These are phyloP conservation scores for Pneumocystis wakefieldiae DNA, from an alignment of 1,139 yeast species.

Conservation along the genomic window DNA sequence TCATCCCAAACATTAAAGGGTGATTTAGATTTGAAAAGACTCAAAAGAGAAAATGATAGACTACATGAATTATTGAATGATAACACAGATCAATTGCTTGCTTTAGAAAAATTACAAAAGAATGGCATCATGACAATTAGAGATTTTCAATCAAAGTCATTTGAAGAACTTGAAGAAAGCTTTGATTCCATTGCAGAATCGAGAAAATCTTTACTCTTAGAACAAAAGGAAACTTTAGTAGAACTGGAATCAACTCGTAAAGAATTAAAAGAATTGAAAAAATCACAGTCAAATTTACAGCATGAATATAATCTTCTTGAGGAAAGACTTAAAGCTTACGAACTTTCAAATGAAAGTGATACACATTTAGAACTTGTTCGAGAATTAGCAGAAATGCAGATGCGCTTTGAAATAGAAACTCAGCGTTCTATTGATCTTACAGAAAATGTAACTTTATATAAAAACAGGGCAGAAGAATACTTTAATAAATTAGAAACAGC, in stretches of 20 bases:
- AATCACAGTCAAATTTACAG: constrained; percentile 1
- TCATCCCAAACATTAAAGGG: background rate
- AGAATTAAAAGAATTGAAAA: constrained; percentile 1
- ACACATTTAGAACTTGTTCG: constrained; percentile 3
- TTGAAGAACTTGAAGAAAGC: constrained; percentile 8
- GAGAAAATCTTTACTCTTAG: constrained; percentile 3
- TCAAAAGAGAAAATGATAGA: constrained; percentile 10
- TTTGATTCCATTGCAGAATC: constrained; percentile 8
- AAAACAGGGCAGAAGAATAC: constrained; percentile 61
- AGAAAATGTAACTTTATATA: constrained; percentile 46
- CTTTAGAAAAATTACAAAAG: constrained; percentile 7
- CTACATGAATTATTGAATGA: constrained; percentile 11
- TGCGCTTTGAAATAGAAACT: constrained; percentile 39
- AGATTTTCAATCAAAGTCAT: constrained; percentile 9
- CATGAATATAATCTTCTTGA: constrained; percentile 1
- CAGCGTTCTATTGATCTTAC: constrained; percentile 39
- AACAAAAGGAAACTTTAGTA: constrained; percentile 5
- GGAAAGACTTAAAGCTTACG: constrained; percentile 1
- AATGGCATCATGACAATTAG: constrained; percentile 5
- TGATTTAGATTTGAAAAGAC: constrained; percentile 1
- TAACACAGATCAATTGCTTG: constrained; percentile 9
- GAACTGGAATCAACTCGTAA: constrained; percentile 6
- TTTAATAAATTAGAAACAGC: constrained; percentile 61
- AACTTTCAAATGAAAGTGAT: background rate
- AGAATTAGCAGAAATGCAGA: constrained; percentile 20